Conservation (phyloP, 2,329 filamentous ascomycete genomes). For the Zymoseptoria passerinii region DNA sequence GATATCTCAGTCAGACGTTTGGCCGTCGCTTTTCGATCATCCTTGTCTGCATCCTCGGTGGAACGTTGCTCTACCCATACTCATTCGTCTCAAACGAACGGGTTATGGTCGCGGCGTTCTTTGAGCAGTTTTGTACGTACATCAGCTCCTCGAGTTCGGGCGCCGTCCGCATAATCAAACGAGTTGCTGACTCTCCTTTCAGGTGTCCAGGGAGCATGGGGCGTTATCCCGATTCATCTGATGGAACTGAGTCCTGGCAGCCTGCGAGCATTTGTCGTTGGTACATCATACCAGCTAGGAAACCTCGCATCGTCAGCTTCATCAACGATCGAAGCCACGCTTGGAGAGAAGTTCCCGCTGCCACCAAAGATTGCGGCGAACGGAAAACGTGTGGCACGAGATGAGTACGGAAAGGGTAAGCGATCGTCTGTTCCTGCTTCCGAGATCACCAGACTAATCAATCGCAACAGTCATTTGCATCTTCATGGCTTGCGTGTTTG, state of each 20-base stretch:
- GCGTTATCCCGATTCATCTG: constrained; percentile 54
- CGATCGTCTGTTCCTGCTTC: constrained; percentile 42
- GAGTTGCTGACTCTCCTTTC: neutral
- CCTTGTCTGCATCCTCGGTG: constrained; percentile 51
- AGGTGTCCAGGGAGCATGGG: constrained; percentile 25
- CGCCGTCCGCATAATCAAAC: neutral
- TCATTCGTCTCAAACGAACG: constrained; percentile 55
- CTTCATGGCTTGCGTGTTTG: constrained; percentile 79
- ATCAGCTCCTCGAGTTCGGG: neutral
- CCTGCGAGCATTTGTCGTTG: constrained; percentile 67
- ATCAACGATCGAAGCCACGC: constrained; percentile 36
- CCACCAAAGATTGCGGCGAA: constrained; percentile 33
- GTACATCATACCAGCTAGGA: constrained; percentile 67
- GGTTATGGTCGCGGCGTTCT: constrained; percentile 74
- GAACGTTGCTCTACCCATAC: constrained; percentile 76
- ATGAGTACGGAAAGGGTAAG: constrained; percentile 52
- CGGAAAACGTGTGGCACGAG: constrained; percentile 31
- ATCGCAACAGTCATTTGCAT: constrained; percentile 17
- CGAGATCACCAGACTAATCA: no score
- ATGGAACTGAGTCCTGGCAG: constrained; percentile 67
- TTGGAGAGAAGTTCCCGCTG: constrained; percentile 36
- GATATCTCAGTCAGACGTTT: constrained; percentile 40
- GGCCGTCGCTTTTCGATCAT: constrained; percentile 42
- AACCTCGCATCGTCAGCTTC: constrained; percentile 53
- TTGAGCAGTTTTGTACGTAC: constrained; percentile 47